Conservation (phyloP, 1,139 yeast genomes). For the Pichia sp. region DNA sequence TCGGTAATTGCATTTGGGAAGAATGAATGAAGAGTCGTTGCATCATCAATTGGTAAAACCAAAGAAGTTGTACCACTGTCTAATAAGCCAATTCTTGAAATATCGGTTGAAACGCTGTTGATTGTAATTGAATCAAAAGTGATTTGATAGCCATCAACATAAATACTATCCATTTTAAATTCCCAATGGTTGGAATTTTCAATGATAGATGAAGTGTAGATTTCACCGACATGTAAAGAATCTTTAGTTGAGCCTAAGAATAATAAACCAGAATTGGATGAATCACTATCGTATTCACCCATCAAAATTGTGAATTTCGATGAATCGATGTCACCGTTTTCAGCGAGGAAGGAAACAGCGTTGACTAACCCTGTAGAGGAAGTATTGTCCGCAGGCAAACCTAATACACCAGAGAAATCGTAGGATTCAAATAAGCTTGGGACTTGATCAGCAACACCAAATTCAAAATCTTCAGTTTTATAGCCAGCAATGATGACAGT, state of each 20-base stretch:
- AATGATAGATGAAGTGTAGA: constrained; percentile 42
- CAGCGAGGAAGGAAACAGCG: constrained; percentile 38
- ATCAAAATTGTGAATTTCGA: constrained; percentile 43
- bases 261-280: constrained; percentile 41
- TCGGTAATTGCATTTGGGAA: constrained; percentile 52
- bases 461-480: constrained; percentile 39
- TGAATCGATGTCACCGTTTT: constrained; percentile 35
- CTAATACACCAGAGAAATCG: constrained; percentile 60
- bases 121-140: constrained; percentile 32
- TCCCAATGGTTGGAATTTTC: constrained; percentile 53
- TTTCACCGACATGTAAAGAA: constrained; percentile 42
- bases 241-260: constrained; percentile 43
- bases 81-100: constrained; percentile 46
- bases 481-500: constrained; percentile 41
- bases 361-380: constrained; percentile 36
- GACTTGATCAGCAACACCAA: constrained; percentile 54
- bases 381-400: constrained; percentile 46
- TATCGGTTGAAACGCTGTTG: constrained; percentile 18
- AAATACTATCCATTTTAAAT: constrained; percentile 41
- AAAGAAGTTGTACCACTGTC: constrained; percentile 71
- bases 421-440: constrained; percentile 54
- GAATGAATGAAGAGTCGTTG: constrained; percentile 49
- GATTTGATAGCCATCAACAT: constrained; percentile 35
- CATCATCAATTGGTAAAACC: constrained; percentile 57
- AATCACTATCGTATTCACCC: constrained; percentile 35